A percentile compares a stretch with the other conserved stretches of the same genome.
Evolutionary conservation across 768 basidiomycete genomes (phyloP).

Genomic region (Artomyces pyxidatus): DNA sequence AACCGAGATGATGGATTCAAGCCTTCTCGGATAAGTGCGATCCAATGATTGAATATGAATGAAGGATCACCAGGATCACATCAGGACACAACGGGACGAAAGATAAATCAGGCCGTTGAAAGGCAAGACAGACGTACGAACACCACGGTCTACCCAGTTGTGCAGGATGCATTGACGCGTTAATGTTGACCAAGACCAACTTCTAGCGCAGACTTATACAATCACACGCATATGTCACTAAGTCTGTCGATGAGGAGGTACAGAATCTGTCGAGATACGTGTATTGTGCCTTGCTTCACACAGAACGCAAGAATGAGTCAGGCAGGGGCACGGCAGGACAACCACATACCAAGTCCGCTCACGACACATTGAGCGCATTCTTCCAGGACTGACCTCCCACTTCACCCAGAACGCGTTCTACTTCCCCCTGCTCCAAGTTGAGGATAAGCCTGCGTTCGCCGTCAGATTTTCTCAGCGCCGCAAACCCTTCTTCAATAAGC

Average conservation of each 20-base stretch:
- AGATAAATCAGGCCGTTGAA: too few species aligned
- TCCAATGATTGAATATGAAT: too few species aligned
- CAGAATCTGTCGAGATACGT: neutral
- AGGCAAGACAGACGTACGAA: too few species aligned
- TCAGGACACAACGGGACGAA: too few species aligned
- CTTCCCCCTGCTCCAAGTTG: constrained; percentile 79
- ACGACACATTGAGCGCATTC: constrained; percentile 32
- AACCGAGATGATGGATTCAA: too few species aligned
- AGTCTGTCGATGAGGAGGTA: neutral
- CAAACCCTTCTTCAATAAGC: constrained; percentile 57
- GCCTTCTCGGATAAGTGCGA: too few species aligned
- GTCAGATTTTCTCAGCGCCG: constrained; percentile 44
- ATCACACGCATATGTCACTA: neutral
- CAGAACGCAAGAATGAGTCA: neutral
- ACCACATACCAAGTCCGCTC: neutral
- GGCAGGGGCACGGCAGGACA: neutral
- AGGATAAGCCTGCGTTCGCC: constrained; percentile 67
- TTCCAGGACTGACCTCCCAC: constrained; percentile 67
- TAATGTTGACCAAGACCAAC: neutral
- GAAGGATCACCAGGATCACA: too few species aligned
- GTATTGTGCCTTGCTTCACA: neutral
- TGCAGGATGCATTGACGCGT: neutral
- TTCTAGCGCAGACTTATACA: neutral
- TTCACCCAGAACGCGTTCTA: constrained; percentile 79
- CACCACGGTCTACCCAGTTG: too few species aligned